Percentiles rank a stretch among this genome's conserved stretches.
These are phyloP conservation scores for Neophaeococcomyces mojaviensis DNA, from an alignment of 2,329 filamentous ascomycete genomes.

Conservation along the genomic window DNA sequence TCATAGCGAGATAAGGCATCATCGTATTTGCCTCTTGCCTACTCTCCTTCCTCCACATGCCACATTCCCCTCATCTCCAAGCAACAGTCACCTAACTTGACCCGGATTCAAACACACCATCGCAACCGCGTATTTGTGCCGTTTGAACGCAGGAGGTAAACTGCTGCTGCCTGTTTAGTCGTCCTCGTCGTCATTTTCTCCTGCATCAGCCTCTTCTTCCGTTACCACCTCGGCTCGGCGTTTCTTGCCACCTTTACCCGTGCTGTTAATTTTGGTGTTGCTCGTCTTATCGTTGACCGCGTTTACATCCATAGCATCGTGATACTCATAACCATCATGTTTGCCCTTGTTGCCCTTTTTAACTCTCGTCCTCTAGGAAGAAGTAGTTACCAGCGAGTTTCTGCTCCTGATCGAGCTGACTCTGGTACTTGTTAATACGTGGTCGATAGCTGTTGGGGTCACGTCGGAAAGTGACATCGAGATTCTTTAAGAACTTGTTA, in stretches of 20 bases:
- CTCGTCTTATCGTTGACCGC: conserved; percentile 27
- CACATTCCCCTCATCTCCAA: neutral
- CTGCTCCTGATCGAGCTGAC: conserved; percentile 96
- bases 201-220: conserved; percentile 4
- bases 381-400: conserved; percentile 92
- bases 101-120: conserved; percentile 1
- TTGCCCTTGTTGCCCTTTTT: conserved; percentile 43
- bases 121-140: neutral
- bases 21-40: too few relatives aligned
- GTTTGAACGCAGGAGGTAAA: conserved; percentile 8
- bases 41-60: neutral
- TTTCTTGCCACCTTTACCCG: conserved; percentile 33
- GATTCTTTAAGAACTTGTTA: conserved; percentile 92
- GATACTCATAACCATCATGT: conserved; percentile 19
- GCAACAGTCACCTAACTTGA: conserved; percentile 11
- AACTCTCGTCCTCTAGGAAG: conserved; percentile 85
- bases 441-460: conserved; percentile 94
- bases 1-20: too few relatives aligned
- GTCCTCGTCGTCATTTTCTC: conserved; percentile 8
- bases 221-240: conserved; percentile 16
- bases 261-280: conserved; percentile 34
- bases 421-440: conserved; percentile 95
- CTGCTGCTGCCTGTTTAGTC: conserved; percentile 4
- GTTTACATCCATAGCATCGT: conserved; percentile 30
- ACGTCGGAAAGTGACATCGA: conserved; percentile 97